Base-by-base conservation (phyloP, 2,329 filamentous ascomycete genomes). In the Xylariales sp. region DNA sequence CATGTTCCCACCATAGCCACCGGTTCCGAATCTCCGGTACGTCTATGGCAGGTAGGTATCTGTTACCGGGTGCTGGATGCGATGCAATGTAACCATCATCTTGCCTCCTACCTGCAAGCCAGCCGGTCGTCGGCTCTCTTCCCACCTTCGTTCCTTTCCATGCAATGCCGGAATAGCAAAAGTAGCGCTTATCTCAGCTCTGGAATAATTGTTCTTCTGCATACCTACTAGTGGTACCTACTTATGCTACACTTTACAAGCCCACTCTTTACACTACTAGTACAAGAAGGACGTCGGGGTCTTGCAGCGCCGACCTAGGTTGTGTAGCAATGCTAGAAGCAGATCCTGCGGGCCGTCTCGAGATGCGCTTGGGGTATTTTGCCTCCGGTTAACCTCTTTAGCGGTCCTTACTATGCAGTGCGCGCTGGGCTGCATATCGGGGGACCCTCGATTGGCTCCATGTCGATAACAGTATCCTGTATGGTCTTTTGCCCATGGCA, bases 11-110 rank as follows among this genome's bases (percentile, higher is more conserved):
- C 18, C 34, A 18, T 39, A 32, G 36, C 28, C 30, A 56, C 56
- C 60, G 32, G 34, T 65, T 65, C 62, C 65, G 53, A 18, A 57
- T 41, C 54, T 46, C 52, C 64, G 65, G 65, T 65, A 57, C 46
- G 36, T 68, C 60, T 41, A 23, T 23, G 23, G 23, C 23, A 23
- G 23, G 23, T 23, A 32, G 43, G 55, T 6, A 28, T 67, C 41
- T 32, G 43, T 6, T 43, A 41, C 60, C 43, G 43, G 61, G 58
- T 46, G 23, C 49, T 46, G n/a, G 41, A 52, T 14, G 14, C 43
- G 8, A 68, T 60, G 61, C 65, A 56, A 68, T 64, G 61, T 61
- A 64, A 64, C 65, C 65, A 48, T 45, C 49, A 28, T 67, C 18
- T 10, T 23, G 23, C 23, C 23, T 43, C 56, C 61, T 49, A 46